Conservation (phyloP, 306 rosid genomes). For the Prunus mume region DNA sequence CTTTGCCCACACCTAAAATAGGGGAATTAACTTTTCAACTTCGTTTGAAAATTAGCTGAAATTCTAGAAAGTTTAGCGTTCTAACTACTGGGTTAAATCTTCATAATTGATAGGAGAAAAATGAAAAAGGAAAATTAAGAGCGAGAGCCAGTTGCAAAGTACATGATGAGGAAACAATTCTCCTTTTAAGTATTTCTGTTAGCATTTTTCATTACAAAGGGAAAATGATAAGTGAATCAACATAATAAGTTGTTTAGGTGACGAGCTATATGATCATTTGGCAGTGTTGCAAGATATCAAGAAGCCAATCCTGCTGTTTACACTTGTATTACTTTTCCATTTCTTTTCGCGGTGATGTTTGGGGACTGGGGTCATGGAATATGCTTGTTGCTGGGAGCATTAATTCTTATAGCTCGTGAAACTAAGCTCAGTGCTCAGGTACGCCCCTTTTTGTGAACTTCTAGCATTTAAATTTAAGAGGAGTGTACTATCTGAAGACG, state of each 20-base stretch:
- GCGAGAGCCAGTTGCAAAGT: background rate
- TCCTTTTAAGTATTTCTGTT: background rate
- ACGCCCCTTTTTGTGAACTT: slow-evolving; percentile 18
- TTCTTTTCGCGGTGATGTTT: slow-evolving; percentile 97
- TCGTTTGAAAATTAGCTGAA: background rate
- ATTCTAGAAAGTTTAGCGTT: background rate
- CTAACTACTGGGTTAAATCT: background rate
- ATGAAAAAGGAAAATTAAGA: no score
- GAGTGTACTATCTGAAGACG: slow-evolving; percentile 7
- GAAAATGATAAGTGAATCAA: background rate
- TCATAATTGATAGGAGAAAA: background rate
- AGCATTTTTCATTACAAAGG: background rate
- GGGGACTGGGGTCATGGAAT: slow-evolving; percentile 99
- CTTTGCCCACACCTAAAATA: background rate
- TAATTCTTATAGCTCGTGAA: slow-evolving; percentile 91
- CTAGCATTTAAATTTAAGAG: slow-evolving; percentile 12
- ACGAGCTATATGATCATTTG: slow-evolving; percentile 16
- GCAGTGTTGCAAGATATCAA: slow-evolving; percentile 95
- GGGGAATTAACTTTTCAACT: background rate
- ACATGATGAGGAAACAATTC: slow-evolving; percentile 2
- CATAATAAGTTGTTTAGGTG: background rate
- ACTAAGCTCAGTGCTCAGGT: slow-evolving; percentile 84
- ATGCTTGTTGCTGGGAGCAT: slow-evolving; percentile 92
- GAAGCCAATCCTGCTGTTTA: slow-evolving; percentile 99
- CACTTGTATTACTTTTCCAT: slow-evolving; percentile 81